These are phyloP conservation scores for Plantago elongata DNA, from an alignment of 257 asterid species.

Conservation along the genomic window DNA sequence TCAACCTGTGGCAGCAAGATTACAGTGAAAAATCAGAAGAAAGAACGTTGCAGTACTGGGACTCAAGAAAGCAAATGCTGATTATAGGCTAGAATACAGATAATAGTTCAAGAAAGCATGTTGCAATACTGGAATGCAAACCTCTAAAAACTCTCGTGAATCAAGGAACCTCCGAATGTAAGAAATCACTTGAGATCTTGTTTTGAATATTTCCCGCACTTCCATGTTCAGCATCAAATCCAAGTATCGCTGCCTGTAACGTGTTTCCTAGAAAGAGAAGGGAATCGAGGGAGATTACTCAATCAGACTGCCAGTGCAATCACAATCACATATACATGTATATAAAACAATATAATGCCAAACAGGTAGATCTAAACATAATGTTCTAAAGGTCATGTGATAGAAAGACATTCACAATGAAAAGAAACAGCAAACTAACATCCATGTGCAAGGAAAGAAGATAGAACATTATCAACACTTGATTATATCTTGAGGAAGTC, in stretches of 20 bases:
- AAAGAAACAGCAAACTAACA: neutral
- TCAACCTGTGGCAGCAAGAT: conserved; percentile 55
- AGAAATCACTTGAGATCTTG: conserved; percentile 64
- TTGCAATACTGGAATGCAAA: conserved; percentile 11
- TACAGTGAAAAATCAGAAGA: conserved; percentile 8
- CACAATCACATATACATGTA: neutral
- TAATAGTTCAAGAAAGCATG: neutral
- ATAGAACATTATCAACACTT: too few species aligned
- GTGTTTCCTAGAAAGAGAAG: conserved; percentile 60
- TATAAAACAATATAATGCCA: neutral
- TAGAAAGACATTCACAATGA: too few species aligned
- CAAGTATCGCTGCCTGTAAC: conserved; percentile 82
- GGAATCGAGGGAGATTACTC: neutral
- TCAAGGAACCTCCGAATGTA: conserved; percentile 64
- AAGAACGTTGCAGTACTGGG: neutral
- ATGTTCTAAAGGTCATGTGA: too few species aligned
- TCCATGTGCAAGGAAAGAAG: neutral
- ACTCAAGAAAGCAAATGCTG: neutral
- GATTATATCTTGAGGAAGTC: neutral
- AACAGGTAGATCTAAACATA: too few species aligned
- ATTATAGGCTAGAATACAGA: neutral
- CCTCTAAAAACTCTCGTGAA: conserved; percentile 72
- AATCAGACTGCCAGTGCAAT: neutral
- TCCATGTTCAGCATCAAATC: conserved; percentile 78
- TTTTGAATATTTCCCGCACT: conserved; percentile 69